Evolutionary conservation across 306 rosid species (phyloP).

Genomic region (Sindora glabra): DNA sequence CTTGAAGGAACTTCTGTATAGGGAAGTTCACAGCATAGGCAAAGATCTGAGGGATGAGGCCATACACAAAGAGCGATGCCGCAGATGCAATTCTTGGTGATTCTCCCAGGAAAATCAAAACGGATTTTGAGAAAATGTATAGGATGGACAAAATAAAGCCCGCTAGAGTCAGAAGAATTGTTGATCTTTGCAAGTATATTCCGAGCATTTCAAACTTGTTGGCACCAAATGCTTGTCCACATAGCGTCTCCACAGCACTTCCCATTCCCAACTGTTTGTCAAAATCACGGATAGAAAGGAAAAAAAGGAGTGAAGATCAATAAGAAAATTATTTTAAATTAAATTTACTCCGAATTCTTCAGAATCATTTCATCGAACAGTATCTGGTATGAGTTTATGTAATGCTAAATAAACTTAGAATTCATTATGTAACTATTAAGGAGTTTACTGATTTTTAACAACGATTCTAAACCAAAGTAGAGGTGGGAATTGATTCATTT

Average conservation of each 20-base stretch:
- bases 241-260: slow-evolving; percentile 78
- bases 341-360: no score
- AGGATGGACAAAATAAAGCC: slow-evolving; percentile 24
- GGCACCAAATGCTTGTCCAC: slow-evolving; percentile 86
- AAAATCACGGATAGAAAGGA: background rate
- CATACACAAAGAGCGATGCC: slow-evolving; percentile 57
- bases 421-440: no score
- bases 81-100: slow-evolving; percentile 46
- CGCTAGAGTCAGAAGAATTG: slow-evolving; percentile 32
- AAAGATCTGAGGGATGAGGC: slow-evolving; percentile 71
- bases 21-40: slow-evolving; percentile 76
- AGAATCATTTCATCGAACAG: no score
- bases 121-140: slow-evolving; percentile 41
- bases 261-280: slow-evolving; percentile 78
- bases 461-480: no score
- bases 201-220: slow-evolving; percentile 61
- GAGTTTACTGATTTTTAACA: no score
- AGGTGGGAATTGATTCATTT: no score
- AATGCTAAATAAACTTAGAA: no score
- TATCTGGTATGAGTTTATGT: no score
- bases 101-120: slow-evolving; percentile 49
- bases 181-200: slow-evolving; percentile 65
- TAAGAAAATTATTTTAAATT: no score
- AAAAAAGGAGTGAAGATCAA: no score
- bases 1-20: slow-evolving; percentile 64